These are phyloP conservation scores for Cryptococcus sp. DNA, from an alignment of 1,284 basidiomycete genomes.

Conservation along the genomic window DNA sequence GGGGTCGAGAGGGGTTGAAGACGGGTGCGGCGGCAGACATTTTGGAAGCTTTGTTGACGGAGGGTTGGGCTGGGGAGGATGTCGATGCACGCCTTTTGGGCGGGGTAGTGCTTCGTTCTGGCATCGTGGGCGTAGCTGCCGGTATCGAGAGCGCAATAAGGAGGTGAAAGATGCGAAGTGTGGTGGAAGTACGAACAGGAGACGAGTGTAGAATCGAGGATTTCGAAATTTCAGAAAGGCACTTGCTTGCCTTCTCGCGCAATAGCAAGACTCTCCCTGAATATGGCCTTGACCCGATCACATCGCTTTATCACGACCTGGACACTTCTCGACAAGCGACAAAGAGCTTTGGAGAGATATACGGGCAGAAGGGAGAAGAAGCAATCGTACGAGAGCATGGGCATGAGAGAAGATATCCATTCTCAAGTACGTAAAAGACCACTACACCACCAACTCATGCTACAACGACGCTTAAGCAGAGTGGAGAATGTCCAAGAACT, in stretches of 20 bases:
- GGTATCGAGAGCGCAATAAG: neutral
- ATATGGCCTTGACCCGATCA: too few species aligned
- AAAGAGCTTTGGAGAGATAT: too few species aligned
- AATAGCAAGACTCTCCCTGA: too few species aligned
- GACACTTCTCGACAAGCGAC: too few species aligned
- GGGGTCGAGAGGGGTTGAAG: slow-evolving; percentile 33
- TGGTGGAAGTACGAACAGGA: too few species aligned
- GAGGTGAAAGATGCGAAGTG: too few species aligned
- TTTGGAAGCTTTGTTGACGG: slow-evolving; percentile 29
- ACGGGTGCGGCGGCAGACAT: slow-evolving; percentile 42
- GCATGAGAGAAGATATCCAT: slow-evolving; percentile 1
- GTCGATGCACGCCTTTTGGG: slow-evolving; percentile 27
- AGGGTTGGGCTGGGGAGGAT: slow-evolving; percentile 8
- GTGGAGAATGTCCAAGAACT: slow-evolving; percentile 80
- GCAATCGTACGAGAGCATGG: slow-evolving; percentile 1
- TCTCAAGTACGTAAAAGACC: neutral
- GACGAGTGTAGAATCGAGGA: too few species aligned
- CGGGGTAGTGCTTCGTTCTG: slow-evolving; percentile 14
- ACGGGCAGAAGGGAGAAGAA: too few species aligned
- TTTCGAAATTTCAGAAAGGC: too few species aligned
- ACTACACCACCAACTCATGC: slow-evolving; percentile 3
- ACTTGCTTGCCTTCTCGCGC: too few species aligned
- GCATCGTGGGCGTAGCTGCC: slow-evolving; percentile 7
- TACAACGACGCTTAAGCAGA: slow-evolving; percentile 60
- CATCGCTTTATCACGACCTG: too few species aligned